phyloP scores from a whole-genome alignment of 1,284 basidiomycete species.

The Porodaedalea pini region DNA sequence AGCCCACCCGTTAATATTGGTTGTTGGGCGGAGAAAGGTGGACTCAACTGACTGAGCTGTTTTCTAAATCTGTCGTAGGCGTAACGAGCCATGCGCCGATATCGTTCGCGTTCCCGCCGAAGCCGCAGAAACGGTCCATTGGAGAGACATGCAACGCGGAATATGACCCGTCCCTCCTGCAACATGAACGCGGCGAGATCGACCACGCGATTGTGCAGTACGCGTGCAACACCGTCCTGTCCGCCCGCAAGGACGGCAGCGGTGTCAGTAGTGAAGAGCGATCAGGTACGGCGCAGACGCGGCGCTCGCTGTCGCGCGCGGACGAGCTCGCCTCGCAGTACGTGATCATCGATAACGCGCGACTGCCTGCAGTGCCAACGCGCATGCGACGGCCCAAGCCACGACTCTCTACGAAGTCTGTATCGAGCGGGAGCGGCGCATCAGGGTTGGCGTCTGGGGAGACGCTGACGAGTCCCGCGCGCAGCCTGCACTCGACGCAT shows the following conservation, averaged over 20 bases:
- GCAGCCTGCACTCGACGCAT: conserved; percentile 31
- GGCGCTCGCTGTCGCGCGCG: neutral
- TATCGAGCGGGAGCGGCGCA: neutral
- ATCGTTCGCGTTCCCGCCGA: conserved; percentile 12
- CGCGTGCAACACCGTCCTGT: neutral
- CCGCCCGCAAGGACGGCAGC: neutral
- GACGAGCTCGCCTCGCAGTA: conserved; percentile 22
- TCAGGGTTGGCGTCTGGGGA: no score
- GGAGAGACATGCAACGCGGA: neutral
- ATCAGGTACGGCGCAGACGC: neutral
- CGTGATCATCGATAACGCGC: conserved; percentile 24
- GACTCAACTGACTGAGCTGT: conserved; percentile 1
- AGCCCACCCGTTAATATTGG: no score
- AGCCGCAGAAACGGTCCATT: neutral
- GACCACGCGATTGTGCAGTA: neutral
- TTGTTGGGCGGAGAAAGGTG: neutral
- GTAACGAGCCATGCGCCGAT: conserved; percentile 11
- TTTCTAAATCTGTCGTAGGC: neutral
- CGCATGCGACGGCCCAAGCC: neutral
- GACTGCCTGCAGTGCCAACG: conserved; percentile 15
- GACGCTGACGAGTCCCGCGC: conserved; percentile 24
- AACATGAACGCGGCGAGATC: neutral
- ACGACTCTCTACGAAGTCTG: neutral
- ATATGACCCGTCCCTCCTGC: neutral
- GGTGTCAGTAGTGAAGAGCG: no score